Evolutionary conservation across 2,329 filamentous ascomycete species (phyloP).

Genomic region (Beauveria australis): DNA sequence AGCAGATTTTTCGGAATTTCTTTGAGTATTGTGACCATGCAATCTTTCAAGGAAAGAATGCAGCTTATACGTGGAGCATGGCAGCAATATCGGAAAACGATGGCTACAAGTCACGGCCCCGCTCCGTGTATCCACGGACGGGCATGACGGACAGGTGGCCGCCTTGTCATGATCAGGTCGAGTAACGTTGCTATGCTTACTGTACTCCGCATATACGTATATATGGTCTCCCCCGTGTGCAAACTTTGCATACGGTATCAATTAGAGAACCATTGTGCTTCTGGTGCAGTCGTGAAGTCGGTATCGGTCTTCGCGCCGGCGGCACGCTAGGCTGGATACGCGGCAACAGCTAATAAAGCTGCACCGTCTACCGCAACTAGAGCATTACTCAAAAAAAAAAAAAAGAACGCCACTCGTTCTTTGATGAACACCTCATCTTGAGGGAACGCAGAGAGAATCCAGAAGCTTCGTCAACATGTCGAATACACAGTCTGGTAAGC

Average conservation of each 20-base stretch:
- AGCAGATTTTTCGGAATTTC: neutral
- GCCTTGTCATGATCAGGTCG: neutral
- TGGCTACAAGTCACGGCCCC: neutral
- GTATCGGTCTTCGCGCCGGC: neutral
- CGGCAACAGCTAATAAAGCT: no score
- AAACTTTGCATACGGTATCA: neutral
- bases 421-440: neutral
- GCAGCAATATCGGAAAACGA: no score
- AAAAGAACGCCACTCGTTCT: no score
- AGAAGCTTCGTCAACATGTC: neutral
- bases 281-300: no score
- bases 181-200: neutral
- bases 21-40: neutral
- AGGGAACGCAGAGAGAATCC: no score
- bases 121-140: neutral
- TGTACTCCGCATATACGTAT: neutral
- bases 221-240: no score
- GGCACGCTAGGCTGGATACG: neutral
- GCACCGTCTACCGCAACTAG: neutral
- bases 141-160: neutral
- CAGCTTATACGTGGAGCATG: no score
- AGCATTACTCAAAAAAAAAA: no score
- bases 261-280: no score
- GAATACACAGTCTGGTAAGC: neutral
- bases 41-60: neutral